These are phyloP conservation scores for Fraxinus greggii DNA, from an alignment of 305 asterid species.

Conservation along the genomic window DNA sequence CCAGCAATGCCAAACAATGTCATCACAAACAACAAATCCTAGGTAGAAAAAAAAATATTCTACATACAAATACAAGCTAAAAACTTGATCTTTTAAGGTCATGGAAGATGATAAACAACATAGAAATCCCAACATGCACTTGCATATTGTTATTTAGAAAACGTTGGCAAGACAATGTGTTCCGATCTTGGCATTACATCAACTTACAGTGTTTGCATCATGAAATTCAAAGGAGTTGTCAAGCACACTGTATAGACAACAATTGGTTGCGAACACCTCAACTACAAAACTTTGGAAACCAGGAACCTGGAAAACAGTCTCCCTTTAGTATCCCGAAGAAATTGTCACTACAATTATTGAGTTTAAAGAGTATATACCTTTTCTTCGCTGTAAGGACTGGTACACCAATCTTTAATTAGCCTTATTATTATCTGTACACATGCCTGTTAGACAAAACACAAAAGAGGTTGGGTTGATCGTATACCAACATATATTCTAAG, in stretches of 20 bases:
- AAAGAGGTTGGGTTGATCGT: conserved; percentile 20
- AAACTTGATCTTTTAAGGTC: neutral
- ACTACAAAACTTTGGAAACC: conserved; percentile 74
- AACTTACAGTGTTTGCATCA: conserved; percentile 94
- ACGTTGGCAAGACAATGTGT: neutral
- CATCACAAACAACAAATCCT: neutral
- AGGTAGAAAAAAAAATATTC: neutral
- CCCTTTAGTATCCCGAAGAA: conserved; percentile 27
- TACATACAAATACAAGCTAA: neutral
- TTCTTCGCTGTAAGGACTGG: conserved; percentile 57
- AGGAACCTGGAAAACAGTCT: conserved; percentile 65
- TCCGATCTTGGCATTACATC: neutral
- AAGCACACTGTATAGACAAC: conserved; percentile 90
- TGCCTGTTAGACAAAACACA: conserved; percentile 46
- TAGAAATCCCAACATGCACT: neutral
- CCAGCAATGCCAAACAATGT: neutral
- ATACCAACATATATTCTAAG: neutral
- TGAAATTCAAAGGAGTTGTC: conserved; percentile 86
- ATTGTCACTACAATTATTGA: neutral
- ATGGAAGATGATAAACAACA: neutral
- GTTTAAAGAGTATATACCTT: conserved; percentile 48
- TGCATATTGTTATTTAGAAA: neutral
- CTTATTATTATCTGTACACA: conserved; percentile 85
- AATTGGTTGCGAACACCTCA: conserved; percentile 73
- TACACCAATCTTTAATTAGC: conserved; percentile 91